Evolutionary conservation across 2,329 filamentous ascomycete species (phyloP).

Genomic region (Sordariomycetes sp.): DNA sequence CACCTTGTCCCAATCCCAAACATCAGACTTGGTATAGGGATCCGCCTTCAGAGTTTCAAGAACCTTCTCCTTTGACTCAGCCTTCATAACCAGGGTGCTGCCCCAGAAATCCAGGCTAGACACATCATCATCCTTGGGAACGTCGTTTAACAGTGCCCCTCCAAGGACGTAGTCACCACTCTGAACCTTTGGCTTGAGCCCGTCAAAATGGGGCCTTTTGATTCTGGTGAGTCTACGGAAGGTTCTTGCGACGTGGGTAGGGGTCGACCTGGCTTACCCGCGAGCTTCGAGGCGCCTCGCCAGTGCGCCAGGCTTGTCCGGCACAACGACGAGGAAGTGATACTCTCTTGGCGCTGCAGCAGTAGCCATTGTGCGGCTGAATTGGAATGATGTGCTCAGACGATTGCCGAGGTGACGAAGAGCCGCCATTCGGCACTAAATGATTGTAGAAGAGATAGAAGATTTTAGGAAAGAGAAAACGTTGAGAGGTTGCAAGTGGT

Average conservation of each 20-base stretch:
- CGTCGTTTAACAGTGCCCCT: conserved; percentile 60
- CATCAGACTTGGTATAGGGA: conserved; percentile 60
- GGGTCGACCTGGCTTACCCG: conserved; percentile 30
- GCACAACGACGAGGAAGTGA: conserved; percentile 62
- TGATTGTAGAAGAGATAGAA: too few species aligned
- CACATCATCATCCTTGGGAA: conserved; percentile 51
- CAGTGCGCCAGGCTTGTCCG: conserved; percentile 52
- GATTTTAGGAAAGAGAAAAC: too few species aligned
- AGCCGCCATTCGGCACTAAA: too few species aligned
- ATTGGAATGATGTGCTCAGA: too few species aligned
- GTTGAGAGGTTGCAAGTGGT: too few species aligned
- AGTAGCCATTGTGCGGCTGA: background rate
- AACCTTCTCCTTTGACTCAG: conserved; percentile 61
- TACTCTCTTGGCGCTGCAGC: conserved; percentile 12
- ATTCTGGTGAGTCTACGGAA: background rate
- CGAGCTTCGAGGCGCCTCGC: conserved; percentile 54
- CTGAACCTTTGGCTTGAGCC: conserved; percentile 41
- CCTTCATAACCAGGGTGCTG: conserved; percentile 59
- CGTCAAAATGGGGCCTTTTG: conserved; percentile 41
- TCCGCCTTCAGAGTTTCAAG: conserved; percentile 59
- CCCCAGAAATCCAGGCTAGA: conserved; percentile 62
- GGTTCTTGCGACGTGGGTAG: background rate
- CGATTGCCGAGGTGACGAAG: too few species aligned
- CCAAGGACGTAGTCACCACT: conserved; percentile 55
- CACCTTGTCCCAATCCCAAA: conserved; percentile 73